Conservation (phyloP, 1,139 yeast genomes). For the Geotrichum macrosporum region DNA sequence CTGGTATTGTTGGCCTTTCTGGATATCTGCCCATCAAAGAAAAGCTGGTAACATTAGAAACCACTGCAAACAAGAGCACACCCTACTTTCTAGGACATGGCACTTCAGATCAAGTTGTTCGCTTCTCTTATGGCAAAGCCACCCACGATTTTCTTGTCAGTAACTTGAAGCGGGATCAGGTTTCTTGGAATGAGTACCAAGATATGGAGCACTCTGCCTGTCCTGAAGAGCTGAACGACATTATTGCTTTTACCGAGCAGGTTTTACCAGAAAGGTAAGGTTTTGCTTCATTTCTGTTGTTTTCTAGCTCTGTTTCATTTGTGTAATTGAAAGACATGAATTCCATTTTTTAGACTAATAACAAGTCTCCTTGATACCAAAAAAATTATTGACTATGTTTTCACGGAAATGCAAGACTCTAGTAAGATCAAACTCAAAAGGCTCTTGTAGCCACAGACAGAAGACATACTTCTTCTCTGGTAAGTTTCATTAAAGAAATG, state of each 20-base stretch:
- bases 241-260: constrained; percentile 49
- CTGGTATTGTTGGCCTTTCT: constrained; percentile 72
- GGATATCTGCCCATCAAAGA: constrained; percentile 66
- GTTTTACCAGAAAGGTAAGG: constrained; percentile 27
- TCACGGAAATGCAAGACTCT: no score
- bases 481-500: no score
- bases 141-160: constrained; percentile 40
- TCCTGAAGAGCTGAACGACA: constrained; percentile 61
- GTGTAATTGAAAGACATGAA: no score
- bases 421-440: no score
- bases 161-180: constrained; percentile 53
- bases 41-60: constrained; percentile 30
- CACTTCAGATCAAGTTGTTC: constrained; percentile 62
- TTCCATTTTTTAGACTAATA: no score
- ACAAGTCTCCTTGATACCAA: no score
- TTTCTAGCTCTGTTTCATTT: no score
- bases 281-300: not conserved
- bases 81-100: constrained; percentile 93
- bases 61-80: constrained; percentile 50
- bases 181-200: constrained; percentile 54
- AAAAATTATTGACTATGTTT: no score
- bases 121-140: constrained; percentile 45
- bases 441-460: no score
- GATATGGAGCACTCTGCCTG: constrained; percentile 66
- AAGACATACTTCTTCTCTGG: no score